Conservation (phyloP, 2,329 filamentous ascomycete species). For the Eutypa lata region DNA sequence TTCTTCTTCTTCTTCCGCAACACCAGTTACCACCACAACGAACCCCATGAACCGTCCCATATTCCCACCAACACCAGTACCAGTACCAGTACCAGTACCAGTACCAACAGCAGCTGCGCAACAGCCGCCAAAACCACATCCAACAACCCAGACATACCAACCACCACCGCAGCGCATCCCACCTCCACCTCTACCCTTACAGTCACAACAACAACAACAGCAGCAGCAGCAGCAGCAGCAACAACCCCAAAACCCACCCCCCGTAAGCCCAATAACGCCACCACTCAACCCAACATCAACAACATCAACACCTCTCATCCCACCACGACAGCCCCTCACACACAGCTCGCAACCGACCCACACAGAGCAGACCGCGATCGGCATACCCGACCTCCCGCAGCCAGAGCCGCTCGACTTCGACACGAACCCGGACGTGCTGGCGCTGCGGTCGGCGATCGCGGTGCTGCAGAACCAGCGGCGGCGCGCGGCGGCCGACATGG, state of each 20-base stretch:
- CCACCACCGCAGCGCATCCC: background rate
- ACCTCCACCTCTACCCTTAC: background rate
- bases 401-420: slow-evolving; percentile 56
- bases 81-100: background rate
- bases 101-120: too few species aligned
- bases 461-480: slow-evolving; percentile 83
- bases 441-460: slow-evolving; percentile 79
- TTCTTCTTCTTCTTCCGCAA: slow-evolving; percentile 4
- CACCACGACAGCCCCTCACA: slow-evolving; percentile 21
- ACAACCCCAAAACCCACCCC: slow-evolving; percentile 34
- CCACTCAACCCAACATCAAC: slow-evolving; percentile 38
- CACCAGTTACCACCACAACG: background rate
- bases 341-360: slow-evolving; percentile 16
- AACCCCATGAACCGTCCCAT: background rate
- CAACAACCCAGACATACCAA: background rate
- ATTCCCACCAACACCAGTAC: background rate
- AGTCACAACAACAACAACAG: background rate
- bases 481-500: slow-evolving; percentile 73
- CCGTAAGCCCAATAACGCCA: slow-evolving; percentile 55
- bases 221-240: slow-evolving; percentile 1
- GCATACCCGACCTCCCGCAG: slow-evolving; percentile 35
- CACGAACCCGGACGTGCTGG: slow-evolving; percentile 80
- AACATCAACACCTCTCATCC: background rate
- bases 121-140: too few species aligned
- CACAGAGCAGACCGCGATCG: slow-evolving; percentile 6